These are phyloP conservation scores for Herpetospermum pedunculosum DNA, from an alignment of 306 rosid species.

Conservation along the genomic window DNA sequence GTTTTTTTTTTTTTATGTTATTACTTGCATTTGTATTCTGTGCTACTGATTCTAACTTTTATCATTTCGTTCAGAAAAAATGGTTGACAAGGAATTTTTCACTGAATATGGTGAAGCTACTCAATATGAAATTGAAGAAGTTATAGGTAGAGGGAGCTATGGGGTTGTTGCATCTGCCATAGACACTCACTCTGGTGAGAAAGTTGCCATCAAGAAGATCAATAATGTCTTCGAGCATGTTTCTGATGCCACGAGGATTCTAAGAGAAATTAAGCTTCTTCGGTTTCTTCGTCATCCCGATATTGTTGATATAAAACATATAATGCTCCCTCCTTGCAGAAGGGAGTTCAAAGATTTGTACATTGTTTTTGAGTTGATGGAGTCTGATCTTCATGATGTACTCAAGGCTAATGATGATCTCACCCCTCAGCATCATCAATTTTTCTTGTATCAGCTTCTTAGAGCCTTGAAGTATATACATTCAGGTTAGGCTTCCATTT, in stretches of 20 bases:
- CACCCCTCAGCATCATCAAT: constrained; percentile 44
- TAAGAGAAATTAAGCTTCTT: constrained; percentile 58
- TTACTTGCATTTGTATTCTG: neutral
- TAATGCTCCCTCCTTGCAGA: constrained; percentile 55
- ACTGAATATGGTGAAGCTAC: constrained; percentile 65
- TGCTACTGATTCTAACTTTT: constrained; percentile 13
- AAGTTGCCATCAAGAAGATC: constrained; percentile 58
- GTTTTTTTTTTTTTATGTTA: neutral
- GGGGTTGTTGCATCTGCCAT: constrained; percentile 67
- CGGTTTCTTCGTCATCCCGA: constrained; percentile 54
- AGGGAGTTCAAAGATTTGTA: constrained; percentile 57
- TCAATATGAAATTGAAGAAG: constrained; percentile 54
- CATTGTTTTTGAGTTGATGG: constrained; percentile 65
- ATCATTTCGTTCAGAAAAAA: constrained; percentile 29
- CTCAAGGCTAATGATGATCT: constrained; percentile 51
- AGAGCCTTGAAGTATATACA: constrained; percentile 61
- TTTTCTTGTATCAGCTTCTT: constrained; percentile 64
- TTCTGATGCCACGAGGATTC: constrained; percentile 51
- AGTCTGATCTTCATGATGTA: constrained; percentile 56
- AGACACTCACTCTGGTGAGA: constrained; percentile 54
- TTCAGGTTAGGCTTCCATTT: constrained; percentile 30
- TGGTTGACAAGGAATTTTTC: constrained; percentile 61
- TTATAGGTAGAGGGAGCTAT: constrained; percentile 58
- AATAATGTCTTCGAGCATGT: constrained; percentile 55
- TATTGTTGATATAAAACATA: constrained; percentile 57